Conservation (phyloP, 495 filamentous ascomycete genomes). For the Penicillium bialowiezense region DNA sequence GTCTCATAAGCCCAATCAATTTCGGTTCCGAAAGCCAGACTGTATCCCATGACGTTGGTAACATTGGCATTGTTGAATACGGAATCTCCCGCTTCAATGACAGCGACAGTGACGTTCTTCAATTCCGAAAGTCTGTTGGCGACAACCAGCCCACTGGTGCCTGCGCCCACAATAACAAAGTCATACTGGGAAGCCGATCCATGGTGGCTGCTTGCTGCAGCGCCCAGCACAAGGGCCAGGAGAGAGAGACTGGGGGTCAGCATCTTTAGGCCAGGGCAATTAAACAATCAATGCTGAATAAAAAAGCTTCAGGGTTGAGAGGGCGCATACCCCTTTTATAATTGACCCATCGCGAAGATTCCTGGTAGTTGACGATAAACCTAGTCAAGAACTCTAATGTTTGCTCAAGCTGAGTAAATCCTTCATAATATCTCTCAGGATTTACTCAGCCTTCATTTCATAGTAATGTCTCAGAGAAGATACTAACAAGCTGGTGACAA, state of each 20-base stretch:
- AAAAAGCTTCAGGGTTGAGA: too few relatives aligned
- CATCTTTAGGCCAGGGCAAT: not conserved
- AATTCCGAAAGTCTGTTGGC: conserved; percentile 48
- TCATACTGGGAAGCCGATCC: conserved; percentile 6
- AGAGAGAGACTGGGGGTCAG: not conserved
- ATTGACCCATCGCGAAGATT: too few relatives aligned
- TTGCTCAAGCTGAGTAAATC: too few relatives aligned
- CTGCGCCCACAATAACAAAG: conserved; percentile 38
- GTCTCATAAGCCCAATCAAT: conserved; percentile 49
- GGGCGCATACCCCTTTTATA: too few relatives aligned
- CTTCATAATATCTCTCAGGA: too few relatives aligned
- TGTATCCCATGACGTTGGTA: conserved; percentile 43
- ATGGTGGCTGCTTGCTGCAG: not conserved
- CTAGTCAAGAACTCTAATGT: too few relatives aligned
- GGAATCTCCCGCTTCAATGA: conserved; percentile 46
- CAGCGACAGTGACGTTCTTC: conserved; percentile 35
- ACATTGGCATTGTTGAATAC: conserved; percentile 29
- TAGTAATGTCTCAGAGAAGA: too few relatives aligned
- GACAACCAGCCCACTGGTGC: conserved; percentile 33
- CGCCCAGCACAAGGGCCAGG: not conserved
- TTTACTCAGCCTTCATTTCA: too few relatives aligned
- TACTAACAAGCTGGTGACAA: too few relatives aligned
- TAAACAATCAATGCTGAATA: too few relatives aligned
- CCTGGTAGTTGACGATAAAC: too few relatives aligned
- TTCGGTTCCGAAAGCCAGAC: conserved; percentile 34